Evolutionary conservation across 345 rosid genomes (phyloP), one percentile per base, ranked within the genome.

Genomic region (Mangifera indica): DNA sequence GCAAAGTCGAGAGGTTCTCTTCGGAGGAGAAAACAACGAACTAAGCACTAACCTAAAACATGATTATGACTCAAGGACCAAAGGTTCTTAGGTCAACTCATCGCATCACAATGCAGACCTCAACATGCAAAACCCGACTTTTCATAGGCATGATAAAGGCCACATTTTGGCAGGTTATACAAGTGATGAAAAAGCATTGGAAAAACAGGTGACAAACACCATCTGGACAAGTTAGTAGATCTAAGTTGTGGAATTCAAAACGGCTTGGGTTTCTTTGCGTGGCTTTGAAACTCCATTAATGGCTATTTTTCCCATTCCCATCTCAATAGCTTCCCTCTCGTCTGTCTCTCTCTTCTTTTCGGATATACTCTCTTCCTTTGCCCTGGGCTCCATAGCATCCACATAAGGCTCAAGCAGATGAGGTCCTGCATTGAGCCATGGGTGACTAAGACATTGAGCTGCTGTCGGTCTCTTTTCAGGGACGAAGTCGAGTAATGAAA

Each of bases 401-500:
- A 66, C 29, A 5, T 81, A 65, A 34, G 87, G 93, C 71, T 88
- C 78, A 29, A 84, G 81, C 26, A 79, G 71, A 73, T 63, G 74
- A 51, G 95, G 95, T 59, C 87, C 87, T 3, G 86, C 81, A 73
- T 69, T 79, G 64, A 94, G 40, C 98, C 97, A 94, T 3, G 88
- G 89, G 79, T 94, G 97, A 15, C 40, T 80, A 55, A 94, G 92
- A 86, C 91, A 92, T 64, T 90, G 82, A 76, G 97, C 91, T 5
- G 97, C 95, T 0, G 95, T 87, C 0, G 93, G 95, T 81, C 97
- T 83, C 85, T 90, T 94, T 42, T 92, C 98, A 11, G 97, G 97
- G 60, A 60, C 80, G 66, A 87, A 94, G 72, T 90, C 87, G 55
- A 94, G 97, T 44, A 94, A 67, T n/a, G 97, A 97, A 57, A 68